Evolutionary conservation across 2,329 filamentous ascomycete genomes (phyloP), one percentile per base, ranked within the genome.

Genomic region (Chaetomiaceae sp.): DNA sequence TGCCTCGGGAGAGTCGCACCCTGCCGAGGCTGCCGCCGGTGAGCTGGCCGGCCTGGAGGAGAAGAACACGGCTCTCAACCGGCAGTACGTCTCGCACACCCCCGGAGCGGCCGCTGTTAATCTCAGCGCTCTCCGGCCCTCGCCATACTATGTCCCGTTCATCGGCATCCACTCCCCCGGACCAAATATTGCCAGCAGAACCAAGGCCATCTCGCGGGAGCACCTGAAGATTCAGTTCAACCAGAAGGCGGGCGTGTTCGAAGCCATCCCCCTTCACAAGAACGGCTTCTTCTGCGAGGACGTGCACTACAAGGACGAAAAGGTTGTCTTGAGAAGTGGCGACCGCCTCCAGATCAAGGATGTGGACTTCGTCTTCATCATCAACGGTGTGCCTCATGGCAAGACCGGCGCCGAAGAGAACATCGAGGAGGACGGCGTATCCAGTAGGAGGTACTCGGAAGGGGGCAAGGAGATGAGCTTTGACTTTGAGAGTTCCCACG

Each of bases 191-290:
- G 79, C 82, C 3, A 75, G 69, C 55, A 82, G 80, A 58, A 88
- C 87, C 47, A 88, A 87, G 64, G 81, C 80, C 47, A 91, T 91
- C 51, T 91, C 88, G 3, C 77, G 87, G 56, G 75, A 86, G 61
- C 88, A 92, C 66, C 74, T 89, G 45, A 85, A 83, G 63, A 89
- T 92, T 61, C 74, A 80, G 43, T 91, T 85, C 70, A 87, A 88
- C 63, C 75, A 80, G 57, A 73, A 81, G 12, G 75, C 75, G 37
- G 75, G 81, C 19, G 72, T 81, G 6, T 91, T 89, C 63, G 82
- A 89, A 64, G 81, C 87, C 43, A 74, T 77, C 22, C 76, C 79
- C 0, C 63, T 83, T 8, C 80, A 83, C 59, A 77, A 75, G 58
- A 90, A 90, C 61, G 86, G 87, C 6, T 83, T 87, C 63, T 87